Base-by-base conservation (phyloP, 2,329 filamentous ascomycete species). In the Alternaria tenuissima region DNA sequence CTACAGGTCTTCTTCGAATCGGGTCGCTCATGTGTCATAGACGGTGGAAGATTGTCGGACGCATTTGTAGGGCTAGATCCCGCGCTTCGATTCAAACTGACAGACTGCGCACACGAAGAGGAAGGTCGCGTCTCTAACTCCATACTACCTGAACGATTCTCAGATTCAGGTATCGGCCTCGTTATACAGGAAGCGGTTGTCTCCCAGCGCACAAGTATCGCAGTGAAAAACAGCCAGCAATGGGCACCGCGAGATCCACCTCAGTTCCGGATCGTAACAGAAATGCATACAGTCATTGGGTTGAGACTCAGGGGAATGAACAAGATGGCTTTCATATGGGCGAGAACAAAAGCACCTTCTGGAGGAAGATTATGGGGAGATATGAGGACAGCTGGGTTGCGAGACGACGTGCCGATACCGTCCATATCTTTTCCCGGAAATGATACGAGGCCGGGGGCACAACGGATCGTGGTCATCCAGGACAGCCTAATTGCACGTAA, bases 1-100 rank as follows among this genome's bases (percentile, higher is more conserved):
- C 43, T 76, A 0, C 73, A 75, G 53, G 57, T 75, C 18, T 75
- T 73, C 57, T 75, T 75, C 52, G 68, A 67, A 39, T 76, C 73
- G 16, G 71, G 72, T 4, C 62, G 61, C 8, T 73, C 72, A 0
- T 73, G 67, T 55, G 71, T 65, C 2, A 71, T 76, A 30, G 66
- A 72, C 16, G 63, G 64, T 9, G 53, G 61, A 9, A 48, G 48
- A 11, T 62, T 67, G 14, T 54, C 65, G 12, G 59, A 56, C 30
- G 66, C 67, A 4, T 34, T 32, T 7, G 28, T 75, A 30, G 69
- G 67, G 34, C 55, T 75, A n/a, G 74, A 76, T 46, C 59, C 64
- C 2, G 43, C 51, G 11, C 70, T 76, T 11, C 69, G 66, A 3
- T 73, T 67, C 53, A 72, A 71, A 34, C 47, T 76, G 18, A 75